Conservation (phyloP, 2,329 filamentous ascomycete species). For the Stachybotrys echinatus region DNA sequence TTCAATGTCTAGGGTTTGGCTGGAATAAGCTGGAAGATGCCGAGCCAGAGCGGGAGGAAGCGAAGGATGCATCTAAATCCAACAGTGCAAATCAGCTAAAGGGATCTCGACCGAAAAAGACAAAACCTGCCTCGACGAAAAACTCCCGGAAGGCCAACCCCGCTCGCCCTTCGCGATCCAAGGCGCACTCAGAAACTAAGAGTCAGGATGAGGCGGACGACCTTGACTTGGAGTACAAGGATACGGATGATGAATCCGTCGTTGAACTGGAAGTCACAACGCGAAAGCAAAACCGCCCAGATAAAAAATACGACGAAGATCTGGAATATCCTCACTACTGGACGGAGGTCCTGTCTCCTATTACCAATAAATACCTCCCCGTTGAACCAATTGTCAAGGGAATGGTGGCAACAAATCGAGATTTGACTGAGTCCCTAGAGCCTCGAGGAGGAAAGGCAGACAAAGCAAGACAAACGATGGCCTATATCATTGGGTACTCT, state of each 20-base stretch:
- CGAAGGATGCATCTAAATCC: conserved; percentile 8
- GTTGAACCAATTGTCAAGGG: conserved; percentile 71
- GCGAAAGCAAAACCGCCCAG: conserved; percentile 28
- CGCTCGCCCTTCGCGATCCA: conserved; percentile 6
- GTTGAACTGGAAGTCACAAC: conserved; percentile 46
- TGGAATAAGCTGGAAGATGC: conserved; percentile 86
- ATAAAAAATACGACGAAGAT: conserved; percentile 64
- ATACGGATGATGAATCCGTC: conserved; percentile 55
- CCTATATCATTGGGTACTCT: conserved; percentile 81
- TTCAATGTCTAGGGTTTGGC: conserved; percentile 85
- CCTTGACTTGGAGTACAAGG: conserved; percentile 29
- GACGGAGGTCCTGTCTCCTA: conserved; percentile 81
- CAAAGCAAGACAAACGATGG: conserved; percentile 81
- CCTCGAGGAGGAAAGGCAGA: conserved; percentile 80
- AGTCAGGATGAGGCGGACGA: conserved; percentile 39
- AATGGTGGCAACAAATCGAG: conserved; percentile 64
- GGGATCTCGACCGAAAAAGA: neutral
- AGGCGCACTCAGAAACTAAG: neutral
- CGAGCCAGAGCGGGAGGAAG: conserved; percentile 33
- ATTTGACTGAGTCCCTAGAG: conserved; percentile 71
- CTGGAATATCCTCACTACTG: conserved; percentile 86
- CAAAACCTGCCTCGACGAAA: conserved; percentile 3
- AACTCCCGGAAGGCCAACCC: conserved; percentile 9
- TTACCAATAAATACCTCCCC: conserved; percentile 71
- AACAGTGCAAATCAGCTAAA: neutral